Evolutionary conservation across 2,329 filamentous ascomycete species (phyloP).

Genomic region (Botryosphaeria dothidea): DNA sequence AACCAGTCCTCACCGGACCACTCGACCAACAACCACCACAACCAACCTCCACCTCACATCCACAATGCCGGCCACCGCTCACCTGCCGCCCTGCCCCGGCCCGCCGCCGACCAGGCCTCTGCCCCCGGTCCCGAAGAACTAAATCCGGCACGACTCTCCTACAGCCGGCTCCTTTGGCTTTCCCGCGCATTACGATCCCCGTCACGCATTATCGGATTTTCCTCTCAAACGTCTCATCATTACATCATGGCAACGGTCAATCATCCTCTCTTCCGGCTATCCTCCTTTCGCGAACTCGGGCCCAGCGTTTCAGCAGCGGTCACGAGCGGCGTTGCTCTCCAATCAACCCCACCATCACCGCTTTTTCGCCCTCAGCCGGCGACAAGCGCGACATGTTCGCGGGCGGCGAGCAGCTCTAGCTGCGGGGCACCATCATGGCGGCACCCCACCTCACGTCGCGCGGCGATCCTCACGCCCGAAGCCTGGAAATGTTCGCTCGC

Average conservation of each 20-base stretch:
- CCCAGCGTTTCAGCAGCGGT: conserved; percentile 17
- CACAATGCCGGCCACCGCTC: conserved; percentile 42
- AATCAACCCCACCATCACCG: conserved; percentile 19
- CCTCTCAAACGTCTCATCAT: conserved; percentile 13
- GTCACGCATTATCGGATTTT: conserved; percentile 18
- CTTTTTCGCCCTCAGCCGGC: neutral
- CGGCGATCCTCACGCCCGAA: conserved; percentile 14
- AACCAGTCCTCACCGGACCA: neutral
- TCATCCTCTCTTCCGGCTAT: conserved; percentile 7
- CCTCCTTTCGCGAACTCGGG: neutral
- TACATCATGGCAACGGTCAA: conserved; percentile 17
- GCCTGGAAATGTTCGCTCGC: conserved; percentile 6
- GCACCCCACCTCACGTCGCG: neutral
- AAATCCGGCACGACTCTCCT: conserved; percentile 23
- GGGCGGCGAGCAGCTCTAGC: neutral
- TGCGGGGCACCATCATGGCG: neutral
- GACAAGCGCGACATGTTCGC: neutral
- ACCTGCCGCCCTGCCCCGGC: conserved; percentile 50
- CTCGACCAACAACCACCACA: conserved; percentile 1
- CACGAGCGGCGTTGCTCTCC: conserved; percentile 11
- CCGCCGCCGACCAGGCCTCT: conserved; percentile 50
- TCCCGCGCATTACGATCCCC: conserved; percentile 14
- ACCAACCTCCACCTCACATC: conserved; percentile 27
- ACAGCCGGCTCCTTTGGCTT: neutral
- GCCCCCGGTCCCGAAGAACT: conserved; percentile 48